Base-by-base conservation (phyloP, 2,329 filamentous ascomycete genomes). In the Penicillium sp. region DNA sequence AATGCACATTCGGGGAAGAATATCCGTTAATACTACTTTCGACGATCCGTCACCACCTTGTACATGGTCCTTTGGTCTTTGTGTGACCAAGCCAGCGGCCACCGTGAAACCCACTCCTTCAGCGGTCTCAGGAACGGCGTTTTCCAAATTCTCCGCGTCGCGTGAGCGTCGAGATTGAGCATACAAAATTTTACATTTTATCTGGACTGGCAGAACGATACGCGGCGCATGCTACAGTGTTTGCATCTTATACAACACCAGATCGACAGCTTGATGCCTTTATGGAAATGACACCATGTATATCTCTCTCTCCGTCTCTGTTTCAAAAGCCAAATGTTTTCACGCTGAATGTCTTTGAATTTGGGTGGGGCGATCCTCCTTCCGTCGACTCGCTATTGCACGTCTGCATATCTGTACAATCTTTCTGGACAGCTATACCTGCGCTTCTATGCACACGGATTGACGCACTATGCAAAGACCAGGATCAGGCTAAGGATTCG, bases 101-200 rank as follows among this genome's bases (percentile, higher is more conserved):
- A 28, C 33, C 45, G 58, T 60, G 49, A 46, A 29, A 60, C 58
- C 49, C 44, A 43, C 50, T 51, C 45, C 51, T 24, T 21, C 37
- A 39, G 49, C 33, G 39, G 24, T 16, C 29, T 36, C 54, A 53
- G 57, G 55, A 49, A 55, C 49, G 29, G 31, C 5, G 31, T 33
- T 11, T 42, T 34, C 16, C 33, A 8, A 53, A 56, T 49, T 56
- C 34, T 50, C 54, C 54, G 48, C 37, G 29, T 19, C 42, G 16
- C 23, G 14, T 43, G 39, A 43, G 39, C 23, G 39, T 6, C 23
- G 23, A 43, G 7, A 43, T 24, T 16, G 14, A 43, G 39, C 23
- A 43, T 43, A 10, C 14, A 28, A n/a, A 16, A 18, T 5, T 16
- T 43, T 40, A 8, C 2, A 14, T 14, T n/a, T 11, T 43, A 5